phyloP scores from a whole-genome alignment of 371 early-diverging fungal species.

The Syncephalis plumigaleata region DNA sequence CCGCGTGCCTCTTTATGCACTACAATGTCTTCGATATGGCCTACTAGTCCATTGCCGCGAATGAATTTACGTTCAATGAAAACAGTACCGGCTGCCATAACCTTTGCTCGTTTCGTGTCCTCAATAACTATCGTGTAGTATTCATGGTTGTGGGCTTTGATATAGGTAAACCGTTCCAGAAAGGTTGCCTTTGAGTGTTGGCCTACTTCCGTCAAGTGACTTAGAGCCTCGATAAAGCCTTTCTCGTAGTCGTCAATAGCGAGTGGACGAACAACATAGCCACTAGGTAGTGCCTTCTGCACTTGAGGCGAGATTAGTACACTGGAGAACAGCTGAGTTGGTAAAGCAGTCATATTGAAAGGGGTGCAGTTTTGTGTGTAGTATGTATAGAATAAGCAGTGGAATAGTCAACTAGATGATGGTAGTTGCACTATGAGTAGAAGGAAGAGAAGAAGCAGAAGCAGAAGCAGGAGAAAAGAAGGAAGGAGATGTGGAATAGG shows the following conservation, averaged over 20 bases:
- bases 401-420: no score
- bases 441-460: no score
- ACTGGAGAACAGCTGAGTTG: constrained; percentile 41
- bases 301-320: constrained; percentile 58
- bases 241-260: constrained; percentile 64
- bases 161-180: constrained; percentile 48
- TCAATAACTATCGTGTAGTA: constrained; percentile 78
- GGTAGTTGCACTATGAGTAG: no score
- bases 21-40: constrained; percentile 88
- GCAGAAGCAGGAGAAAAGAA: no score
- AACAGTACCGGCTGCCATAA: constrained; percentile 90
- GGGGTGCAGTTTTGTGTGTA: no score
- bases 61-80: constrained; percentile 94
- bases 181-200: constrained; percentile 44
- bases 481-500: no score
- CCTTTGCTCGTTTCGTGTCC: constrained; percentile 21
- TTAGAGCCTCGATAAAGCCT: constrained; percentile 48
- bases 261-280: constrained; percentile 71
- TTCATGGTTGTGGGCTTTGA: constrained; percentile 52
- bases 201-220: constrained; percentile 62
- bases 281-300: constrained; percentile 48
- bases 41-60: constrained; percentile 67
- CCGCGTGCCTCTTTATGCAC: constrained; percentile 87
- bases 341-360: background rate
- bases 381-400: no score